Evolutionary conservation across 352 stramenopile species (phyloP).

Genomic region (Globisporangium sylvaticum): DNA sequence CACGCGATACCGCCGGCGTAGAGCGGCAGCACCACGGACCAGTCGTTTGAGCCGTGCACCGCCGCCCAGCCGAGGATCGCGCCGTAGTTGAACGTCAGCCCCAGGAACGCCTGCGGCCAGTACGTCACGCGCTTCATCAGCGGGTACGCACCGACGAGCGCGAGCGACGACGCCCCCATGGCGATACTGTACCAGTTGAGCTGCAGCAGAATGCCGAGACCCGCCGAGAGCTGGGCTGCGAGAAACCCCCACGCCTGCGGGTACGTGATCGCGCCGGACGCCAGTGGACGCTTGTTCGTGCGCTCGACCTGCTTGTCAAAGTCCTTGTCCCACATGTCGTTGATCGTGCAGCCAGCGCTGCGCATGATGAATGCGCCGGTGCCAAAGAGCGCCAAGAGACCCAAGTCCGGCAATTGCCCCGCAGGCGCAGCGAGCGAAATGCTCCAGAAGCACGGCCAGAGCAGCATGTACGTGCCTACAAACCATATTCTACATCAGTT

Average conservation of each 20-base stretch:
- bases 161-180: constrained; percentile 91
- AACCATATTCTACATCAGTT: constrained; percentile 3
- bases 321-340: constrained; percentile 99
- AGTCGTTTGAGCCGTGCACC: constrained; percentile 78
- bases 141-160: constrained; percentile 94
- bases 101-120: constrained; percentile 96
- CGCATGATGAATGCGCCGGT: constrained; percentile 96
- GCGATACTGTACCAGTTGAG: constrained; percentile 94
- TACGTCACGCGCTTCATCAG: constrained; percentile 98
- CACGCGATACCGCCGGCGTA: constrained; percentile 94
- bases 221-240: constrained; percentile 88
- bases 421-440: constrained; percentile 90
- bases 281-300: constrained; percentile 93
- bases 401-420: constrained; percentile 74
- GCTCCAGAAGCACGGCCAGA: constrained; percentile 97
- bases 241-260: constrained; percentile 92
- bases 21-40: constrained; percentile 89
- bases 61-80: constrained; percentile 93
- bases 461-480: constrained; percentile 92
- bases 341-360: constrained; percentile 97
- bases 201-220: constrained; percentile 92
- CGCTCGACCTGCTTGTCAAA: constrained; percentile 95
- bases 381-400: constrained; percentile 78
- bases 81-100: constrained; percentile 98
- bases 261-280: constrained; percentile 87